Evolutionary conservation across 2,329 filamentous ascomycete genomes (phyloP).

Genomic region (Pseudogymnoascus sp.): DNA sequence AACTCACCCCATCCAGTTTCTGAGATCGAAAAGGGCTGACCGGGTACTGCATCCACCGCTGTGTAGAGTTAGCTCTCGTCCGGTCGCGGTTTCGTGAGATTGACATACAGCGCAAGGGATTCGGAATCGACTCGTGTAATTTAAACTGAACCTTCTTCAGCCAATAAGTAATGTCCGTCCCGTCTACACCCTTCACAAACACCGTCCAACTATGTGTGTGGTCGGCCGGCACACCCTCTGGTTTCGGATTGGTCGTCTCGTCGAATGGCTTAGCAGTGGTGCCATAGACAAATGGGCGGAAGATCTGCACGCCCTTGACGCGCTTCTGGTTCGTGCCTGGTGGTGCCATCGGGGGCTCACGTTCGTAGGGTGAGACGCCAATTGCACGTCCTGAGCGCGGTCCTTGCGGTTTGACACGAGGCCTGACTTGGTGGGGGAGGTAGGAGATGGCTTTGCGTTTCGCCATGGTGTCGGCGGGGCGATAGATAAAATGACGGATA

Average conservation of each 20-base stretch:
- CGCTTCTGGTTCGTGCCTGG: slow-evolving; percentile 47
- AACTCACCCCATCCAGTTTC: slow-evolving; percentile 99
- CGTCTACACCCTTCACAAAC: slow-evolving; percentile 83
- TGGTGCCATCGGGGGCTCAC: slow-evolving; percentile 43
- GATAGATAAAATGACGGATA: background rate
- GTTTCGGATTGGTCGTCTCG: slow-evolving; percentile 67
- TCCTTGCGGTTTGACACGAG: slow-evolving; percentile 7
- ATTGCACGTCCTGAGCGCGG: slow-evolving; percentile 4
- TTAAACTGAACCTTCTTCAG: slow-evolving; percentile 96
- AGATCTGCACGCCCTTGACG: slow-evolving; percentile 56
- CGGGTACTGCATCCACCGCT: slow-evolving; percentile 62
- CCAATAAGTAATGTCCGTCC: slow-evolving; percentile 90
- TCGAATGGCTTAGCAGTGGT: slow-evolving; percentile 73
- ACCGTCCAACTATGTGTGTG: slow-evolving; percentile 97
- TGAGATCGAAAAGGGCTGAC: slow-evolving; percentile 68
- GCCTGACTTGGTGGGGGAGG: slow-evolving; percentile 5
- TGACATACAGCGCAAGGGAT: slow-evolving; percentile 65
- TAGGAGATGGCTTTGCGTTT: background rate
- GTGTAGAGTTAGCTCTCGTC: background rate
- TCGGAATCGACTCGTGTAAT: slow-evolving; percentile 91
- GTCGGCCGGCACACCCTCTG: slow-evolving; percentile 67
- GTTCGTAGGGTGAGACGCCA: background rate
- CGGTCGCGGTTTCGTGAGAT: background rate
- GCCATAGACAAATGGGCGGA: slow-evolving; percentile 62
- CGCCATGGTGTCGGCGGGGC: background rate